Evolutionary conservation across 179 eudicot genomes (phyloP).

Genomic region (Silene coronaria): DNA sequence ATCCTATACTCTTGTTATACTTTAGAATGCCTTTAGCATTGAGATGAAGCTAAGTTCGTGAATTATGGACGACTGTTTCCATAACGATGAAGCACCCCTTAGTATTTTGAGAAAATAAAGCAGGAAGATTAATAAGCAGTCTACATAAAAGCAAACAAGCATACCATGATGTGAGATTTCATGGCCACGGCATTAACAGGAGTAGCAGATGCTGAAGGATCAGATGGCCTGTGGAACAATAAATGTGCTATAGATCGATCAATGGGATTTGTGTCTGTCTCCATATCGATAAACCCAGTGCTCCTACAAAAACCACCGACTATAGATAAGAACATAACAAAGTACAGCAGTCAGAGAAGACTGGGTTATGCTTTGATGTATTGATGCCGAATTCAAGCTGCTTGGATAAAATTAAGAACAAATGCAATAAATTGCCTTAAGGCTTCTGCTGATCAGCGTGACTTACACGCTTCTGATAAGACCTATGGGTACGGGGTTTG

Average conservation of each 20-base stretch:
- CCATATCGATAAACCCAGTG: conserved; percentile 65
- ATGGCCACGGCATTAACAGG: conserved; percentile 31
- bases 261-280: conserved; percentile 89
- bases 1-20: too few species aligned
- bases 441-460: too few species aligned
- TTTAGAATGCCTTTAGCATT: too few species aligned
- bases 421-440: too few species aligned
- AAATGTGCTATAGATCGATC: conserved; percentile 96
- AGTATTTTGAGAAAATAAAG: background rate
- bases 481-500: too few species aligned
- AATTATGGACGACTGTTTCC: too few species aligned
- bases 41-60: background rate
- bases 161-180: conserved; percentile 41
- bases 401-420: background rate
- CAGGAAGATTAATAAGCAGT: background rate
- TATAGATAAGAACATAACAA: conserved; percentile 9
- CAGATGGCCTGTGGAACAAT: conserved; percentile 78
- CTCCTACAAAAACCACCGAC: conserved; percentile 30
- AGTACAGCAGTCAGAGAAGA: background rate
- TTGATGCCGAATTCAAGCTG: background rate
- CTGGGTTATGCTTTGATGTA: background rate
- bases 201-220: conserved; percentile 36
- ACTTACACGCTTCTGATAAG: too few species aligned
- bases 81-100: too few species aligned
- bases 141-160: conserved; percentile 12